Evolutionary conservation across 352 stramenopile species (phyloP), one percentile per base, ranked within the genome.

Genomic region (Globisporangium camurandrum): DNA sequence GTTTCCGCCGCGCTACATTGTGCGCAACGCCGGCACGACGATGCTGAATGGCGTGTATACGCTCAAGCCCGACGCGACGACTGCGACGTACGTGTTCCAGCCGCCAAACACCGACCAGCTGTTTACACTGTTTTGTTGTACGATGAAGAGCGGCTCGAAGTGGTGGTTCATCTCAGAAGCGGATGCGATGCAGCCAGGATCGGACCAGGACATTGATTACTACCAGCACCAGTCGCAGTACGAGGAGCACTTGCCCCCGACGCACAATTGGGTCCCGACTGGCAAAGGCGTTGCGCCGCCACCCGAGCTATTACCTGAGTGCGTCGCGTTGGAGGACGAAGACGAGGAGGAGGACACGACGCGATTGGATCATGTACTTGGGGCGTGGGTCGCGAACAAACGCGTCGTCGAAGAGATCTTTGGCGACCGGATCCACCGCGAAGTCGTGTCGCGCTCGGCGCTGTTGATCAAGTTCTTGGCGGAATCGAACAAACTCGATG

Each of bases 131-230:
- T 98, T 98, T 70, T 95, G 93, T 43, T 99, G 96, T 64, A 97
- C 88, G 16, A 99, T 98, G 95, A 95, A 97, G 56, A 98, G 89
- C 49, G 93, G 97, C 5, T 84, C 97, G 34, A 98, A 98, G 71
- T 98, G 95, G 95, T 99, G 96, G 96, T 99, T 98, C 63, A 95
- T 99, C 40, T 98, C 91, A 23, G 94, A 98, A 59, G 95, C 96
- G 1, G 96, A 99, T 62, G 86, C 95, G 55, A 88, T 97, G 62
- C 88, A 98, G 54, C 95, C 96, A 30, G 96, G 96, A 24, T 98
- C 96, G 7, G 95, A 99, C 62, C 95, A 98, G 59, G 96, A 99
- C 68, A 95, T 98, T 57, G 95, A 99, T 65, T 99, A 99, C 66
- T 99, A 99, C 65, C 95, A 98, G 63, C 93, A 99, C 57, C 96